Conservation (phyloP, 2,329 filamentous ascomycete species). For the Dryadomyces quercivorus region DNA sequence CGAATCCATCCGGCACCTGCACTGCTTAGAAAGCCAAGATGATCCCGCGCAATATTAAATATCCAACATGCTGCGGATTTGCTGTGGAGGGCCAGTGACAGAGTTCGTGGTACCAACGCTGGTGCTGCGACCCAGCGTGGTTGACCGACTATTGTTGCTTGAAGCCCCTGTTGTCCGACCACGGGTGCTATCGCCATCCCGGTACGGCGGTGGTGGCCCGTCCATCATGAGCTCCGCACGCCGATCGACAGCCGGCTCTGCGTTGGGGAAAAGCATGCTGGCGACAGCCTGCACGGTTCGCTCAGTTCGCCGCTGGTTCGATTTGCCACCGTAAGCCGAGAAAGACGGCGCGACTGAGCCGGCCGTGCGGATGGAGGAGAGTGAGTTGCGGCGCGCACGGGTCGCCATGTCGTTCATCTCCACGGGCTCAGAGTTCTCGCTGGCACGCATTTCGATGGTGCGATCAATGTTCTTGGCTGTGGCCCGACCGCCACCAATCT, state of each 20-base stretch:
- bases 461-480: constrained; percentile 28
- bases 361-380: constrained; percentile 11
- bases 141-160: constrained; percentile 12
- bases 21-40: too few relatives aligned
- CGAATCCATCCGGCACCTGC: too few relatives aligned
- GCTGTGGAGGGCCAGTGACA: constrained; percentile 35
- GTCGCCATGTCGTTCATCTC: constrained; percentile 20
- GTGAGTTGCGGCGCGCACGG: constrained; percentile 4
- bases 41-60: constrained; percentile 21
- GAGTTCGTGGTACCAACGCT: constrained; percentile 36
- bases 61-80: constrained; percentile 47
- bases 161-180: constrained; percentile 11
- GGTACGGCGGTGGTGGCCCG: constrained; percentile 29
- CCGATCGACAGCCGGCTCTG: constrained; percentile 19
- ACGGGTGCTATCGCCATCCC: constrained; percentile 14
- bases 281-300: constrained; percentile 30
- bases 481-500: constrained; percentile 37
- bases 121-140: constrained; percentile 26
- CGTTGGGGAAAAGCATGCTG: constrained; percentile 35
- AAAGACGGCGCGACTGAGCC: constrained; percentile 17
- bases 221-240: constrained; percentile 29
- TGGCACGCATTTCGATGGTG: constrained; percentile 20
- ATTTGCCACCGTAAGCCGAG: constrained; percentile 26
- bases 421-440: constrained; percentile 12
- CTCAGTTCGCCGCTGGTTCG: constrained; percentile 32